phyloP scores from a whole-genome alignment of 2,329 filamentous ascomycete species.

The Cordyceps militaris region DNA sequence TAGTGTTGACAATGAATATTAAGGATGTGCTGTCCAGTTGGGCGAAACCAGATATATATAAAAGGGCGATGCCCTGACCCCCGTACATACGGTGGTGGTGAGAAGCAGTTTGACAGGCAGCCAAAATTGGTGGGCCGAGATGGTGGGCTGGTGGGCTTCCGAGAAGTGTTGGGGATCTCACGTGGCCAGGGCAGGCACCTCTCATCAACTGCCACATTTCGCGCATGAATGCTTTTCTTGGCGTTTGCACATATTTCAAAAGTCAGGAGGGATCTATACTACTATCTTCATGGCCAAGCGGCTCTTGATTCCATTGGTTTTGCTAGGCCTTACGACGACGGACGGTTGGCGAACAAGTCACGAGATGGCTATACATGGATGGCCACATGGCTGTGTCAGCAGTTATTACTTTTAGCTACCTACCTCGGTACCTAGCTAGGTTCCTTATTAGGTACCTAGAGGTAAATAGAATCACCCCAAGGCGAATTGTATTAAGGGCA shows the following conservation, averaged over 20 bases:
- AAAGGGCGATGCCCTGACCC: background rate
- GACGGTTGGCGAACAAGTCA: too few relatives aligned
- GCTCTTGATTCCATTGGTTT: background rate
- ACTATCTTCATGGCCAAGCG: background rate
- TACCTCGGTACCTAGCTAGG: too few relatives aligned
- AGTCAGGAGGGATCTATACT: background rate
- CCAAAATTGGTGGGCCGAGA: slow-evolving; percentile 14
- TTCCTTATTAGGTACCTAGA: background rate
- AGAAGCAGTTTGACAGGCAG: background rate
- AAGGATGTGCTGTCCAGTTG: background rate
- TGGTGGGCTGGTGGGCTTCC: slow-evolving; percentile 13
- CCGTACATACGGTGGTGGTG: background rate
- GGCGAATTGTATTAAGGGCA: too few relatives aligned
- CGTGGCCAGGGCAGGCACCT: slow-evolving; percentile 5
- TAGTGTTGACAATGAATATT: background rate
- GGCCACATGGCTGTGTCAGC: too few relatives aligned
- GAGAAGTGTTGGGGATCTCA: slow-evolving; percentile 13
- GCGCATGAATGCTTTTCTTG: background rate
- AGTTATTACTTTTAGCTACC: too few relatives aligned
- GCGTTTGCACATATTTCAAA: background rate
- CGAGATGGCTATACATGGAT: too few relatives aligned
- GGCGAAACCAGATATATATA: background rate
- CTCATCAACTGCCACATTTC: slow-evolving; percentile 5
- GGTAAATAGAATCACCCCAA: too few relatives aligned
- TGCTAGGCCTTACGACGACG: too few relatives aligned